Percentiles rank a stretch among this genome's conserved stretches.
phyloP scores from a whole-genome alignment of 441 rosid genomes.

The Corymbia citriodora region DNA sequence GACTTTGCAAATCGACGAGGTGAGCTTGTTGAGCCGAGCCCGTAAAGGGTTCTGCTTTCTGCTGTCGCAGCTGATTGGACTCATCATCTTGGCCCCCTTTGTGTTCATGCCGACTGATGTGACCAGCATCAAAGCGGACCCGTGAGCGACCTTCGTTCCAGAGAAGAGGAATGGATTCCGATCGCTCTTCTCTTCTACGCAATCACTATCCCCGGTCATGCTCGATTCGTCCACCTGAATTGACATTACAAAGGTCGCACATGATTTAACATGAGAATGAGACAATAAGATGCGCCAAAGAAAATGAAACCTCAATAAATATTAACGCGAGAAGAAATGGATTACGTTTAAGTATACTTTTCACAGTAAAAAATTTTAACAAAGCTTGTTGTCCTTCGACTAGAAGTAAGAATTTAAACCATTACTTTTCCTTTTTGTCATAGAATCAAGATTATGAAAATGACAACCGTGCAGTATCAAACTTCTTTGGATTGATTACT shows the following conservation, averaged over 20 bases:
- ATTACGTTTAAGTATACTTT: background rate
- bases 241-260: background rate
- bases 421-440: background rate
- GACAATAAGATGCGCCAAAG: background rate
- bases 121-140: background rate
- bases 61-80: background rate
- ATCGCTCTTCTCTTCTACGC: background rate
- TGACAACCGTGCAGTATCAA: background rate
- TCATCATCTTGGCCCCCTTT: background rate
- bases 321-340: background rate
- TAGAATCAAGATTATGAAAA: background rate
- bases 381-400: background rate
- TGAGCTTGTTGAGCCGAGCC: background rate
- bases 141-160: background rate
- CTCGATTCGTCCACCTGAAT: background rate
- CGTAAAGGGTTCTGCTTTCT: background rate
- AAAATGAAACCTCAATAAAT: background rate
- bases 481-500: background rate
- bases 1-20: background rate
- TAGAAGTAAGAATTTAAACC: background rate
- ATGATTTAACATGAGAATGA: background rate
- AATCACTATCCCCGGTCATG: background rate
- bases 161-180: background rate
- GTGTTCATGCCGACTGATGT: background rate
- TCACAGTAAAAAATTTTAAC: background rate